Conservation (phyloP, 306 rosid species). For the Aeschynomene evenia region DNA sequence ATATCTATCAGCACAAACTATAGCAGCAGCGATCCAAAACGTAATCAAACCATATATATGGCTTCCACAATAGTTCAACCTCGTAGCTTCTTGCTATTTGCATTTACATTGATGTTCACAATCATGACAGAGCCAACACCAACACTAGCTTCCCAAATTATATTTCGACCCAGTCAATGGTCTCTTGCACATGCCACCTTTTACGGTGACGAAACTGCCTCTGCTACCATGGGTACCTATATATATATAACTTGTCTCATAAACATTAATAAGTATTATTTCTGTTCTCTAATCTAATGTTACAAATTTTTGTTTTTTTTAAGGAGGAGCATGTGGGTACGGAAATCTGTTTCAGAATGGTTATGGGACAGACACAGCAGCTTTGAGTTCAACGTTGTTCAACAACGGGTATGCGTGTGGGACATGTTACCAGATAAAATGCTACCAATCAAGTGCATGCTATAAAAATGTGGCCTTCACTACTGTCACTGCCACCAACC, state of each 20-base stretch:
- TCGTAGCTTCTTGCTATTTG: slow-evolving; percentile 38
- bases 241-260: background rate
- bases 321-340: slow-evolving; percentile 93
- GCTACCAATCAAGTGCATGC: slow-evolving; percentile 60
- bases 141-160: slow-evolving; percentile 4
- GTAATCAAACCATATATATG: slow-evolving; percentile 34
- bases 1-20: background rate
- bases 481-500: slow-evolving; percentile 83
- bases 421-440: slow-evolving; percentile 72
- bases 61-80: slow-evolving; percentile 40
- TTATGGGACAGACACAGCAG: slow-evolving; percentile 73
- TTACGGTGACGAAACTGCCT: slow-evolving; percentile 88
- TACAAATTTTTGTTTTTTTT: background rate
- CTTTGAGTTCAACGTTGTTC: slow-evolving; percentile 76
- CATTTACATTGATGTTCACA: slow-evolving; percentile 31
- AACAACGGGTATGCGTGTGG: slow-evolving; percentile 88
- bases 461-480: slow-evolving; percentile 40
- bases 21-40: background rate
- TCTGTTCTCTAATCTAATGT: too few relatives aligned
- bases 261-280: background rate
- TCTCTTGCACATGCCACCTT: slow-evolving; percentile 75
- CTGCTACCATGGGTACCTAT: slow-evolving; percentile 73
- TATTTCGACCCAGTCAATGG: slow-evolving; percentile 70
- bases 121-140: slow-evolving; percentile 24
- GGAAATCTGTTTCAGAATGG: slow-evolving; percentile 81